A percentile compares a stretch with the other conserved stretches of the same genome.
These are phyloP conservation scores for Astrocystis sublimbata DNA, from an alignment of 495 filamentous ascomycete species.

Conservation along the genomic window DNA sequence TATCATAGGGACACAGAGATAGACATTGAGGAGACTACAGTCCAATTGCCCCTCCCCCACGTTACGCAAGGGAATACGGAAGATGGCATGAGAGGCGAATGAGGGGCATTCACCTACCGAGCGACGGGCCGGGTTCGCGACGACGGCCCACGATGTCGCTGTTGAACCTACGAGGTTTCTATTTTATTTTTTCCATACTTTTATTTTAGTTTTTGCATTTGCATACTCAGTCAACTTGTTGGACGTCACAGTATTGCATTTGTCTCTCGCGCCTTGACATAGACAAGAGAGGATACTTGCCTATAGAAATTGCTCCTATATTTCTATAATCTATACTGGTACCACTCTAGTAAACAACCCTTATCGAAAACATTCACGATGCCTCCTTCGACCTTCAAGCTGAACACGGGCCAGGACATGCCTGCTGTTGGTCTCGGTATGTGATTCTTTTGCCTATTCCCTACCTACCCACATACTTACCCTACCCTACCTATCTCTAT, in stretches of 20 bases:
- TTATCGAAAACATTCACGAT: constrained; percentile 32
- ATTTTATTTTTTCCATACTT: no score
- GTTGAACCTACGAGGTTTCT: not conserved
- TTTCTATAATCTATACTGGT: no score
- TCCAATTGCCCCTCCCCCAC: not conserved
- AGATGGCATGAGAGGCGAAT: not conserved
- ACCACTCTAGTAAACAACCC: no score
- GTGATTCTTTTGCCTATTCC: constrained; percentile 29
- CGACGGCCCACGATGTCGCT: not conserved
- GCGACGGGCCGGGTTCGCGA: constrained; percentile 23
- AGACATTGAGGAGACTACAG: not conserved
- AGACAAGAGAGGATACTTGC: no score
- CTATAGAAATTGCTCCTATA: no score
- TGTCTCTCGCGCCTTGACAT: no score
- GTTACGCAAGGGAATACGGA: not conserved
- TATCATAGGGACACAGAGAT: no score
- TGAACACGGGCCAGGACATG: constrained; percentile 76
- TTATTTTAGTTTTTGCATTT: no score
- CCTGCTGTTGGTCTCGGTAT: constrained; percentile 73
- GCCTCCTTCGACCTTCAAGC: constrained; percentile 58
- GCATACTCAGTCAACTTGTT: no score
- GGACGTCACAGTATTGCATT: no score
- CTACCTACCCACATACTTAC: no score
- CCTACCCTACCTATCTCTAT: no score
- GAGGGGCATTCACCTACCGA: not conserved